Base-by-base conservation (phyloP, 495 filamentous ascomycete genomes). In the Penicillium tannophilum region DNA sequence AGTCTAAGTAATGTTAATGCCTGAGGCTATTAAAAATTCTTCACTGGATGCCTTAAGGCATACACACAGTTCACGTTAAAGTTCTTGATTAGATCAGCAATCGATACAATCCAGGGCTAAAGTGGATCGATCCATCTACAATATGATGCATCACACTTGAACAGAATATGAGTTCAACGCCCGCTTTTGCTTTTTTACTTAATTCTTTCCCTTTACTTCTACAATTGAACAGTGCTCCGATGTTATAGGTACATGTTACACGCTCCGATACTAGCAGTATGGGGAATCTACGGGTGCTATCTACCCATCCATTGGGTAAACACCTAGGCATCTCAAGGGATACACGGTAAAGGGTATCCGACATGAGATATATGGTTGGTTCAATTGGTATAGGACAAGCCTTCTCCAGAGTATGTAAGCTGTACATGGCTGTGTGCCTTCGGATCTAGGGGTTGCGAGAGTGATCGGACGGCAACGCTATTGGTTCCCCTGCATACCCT, bases 1-100 rank as follows among this genome's bases (percentile, higher is more conserved):
- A 12, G 39, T 41, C 39, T 17, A 19, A 41, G 35, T n/a, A 35
- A n/a, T 28, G 1, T 42, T 11, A 12, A 53, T 26, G 53, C 72
- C 74, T 72, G 55, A 71, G 67, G 59, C 56, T 19, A 7, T 9
- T 47, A 48, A 43, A 26, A 43, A 4, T 9, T 35, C 10, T 12
- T 55, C 30, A 45, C 17, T 23, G 46, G 26, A 30, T 46, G 19
- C 23, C 14, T 23, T 28, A 7, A 17, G 23, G 20, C 12, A n/a
- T 3, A 30, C 35, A 28, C 6, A 3, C 14, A 5, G 19, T 6
- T n/a, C 45, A 47, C 45, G 20, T 47, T 28, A 28, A 47, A 26
- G 19, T 23, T 47, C 26, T 14, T 45, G 39, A 41, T 41, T 41
- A 41, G 12, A 41, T 41, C 36, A 41, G 39, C 39, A 41, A 36